These are phyloP conservation scores for Plasmodiophora brassicae DNA, from an alignment of 208 protist species.

Conservation along the genomic window DNA sequence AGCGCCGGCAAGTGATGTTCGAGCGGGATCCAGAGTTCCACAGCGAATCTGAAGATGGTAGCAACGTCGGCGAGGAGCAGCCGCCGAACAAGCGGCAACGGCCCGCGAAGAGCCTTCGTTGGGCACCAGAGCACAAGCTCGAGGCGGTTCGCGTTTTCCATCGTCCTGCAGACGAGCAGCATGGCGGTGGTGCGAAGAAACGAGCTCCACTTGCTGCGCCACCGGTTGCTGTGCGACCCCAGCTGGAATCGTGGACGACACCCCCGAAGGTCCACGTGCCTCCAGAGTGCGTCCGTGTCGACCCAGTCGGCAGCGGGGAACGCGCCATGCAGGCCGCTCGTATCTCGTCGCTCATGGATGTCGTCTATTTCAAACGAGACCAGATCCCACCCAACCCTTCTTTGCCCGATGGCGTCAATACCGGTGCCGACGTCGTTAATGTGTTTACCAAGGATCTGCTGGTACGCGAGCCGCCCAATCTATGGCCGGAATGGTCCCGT, in stretches of 20 bases:
- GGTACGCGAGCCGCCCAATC: not conserved
- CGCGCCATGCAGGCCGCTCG: not conserved
- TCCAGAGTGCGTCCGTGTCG: too few relatives aligned
- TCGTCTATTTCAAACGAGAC: constrained; percentile 22
- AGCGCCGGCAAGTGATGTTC: not conserved
- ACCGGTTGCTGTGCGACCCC: too few relatives aligned
- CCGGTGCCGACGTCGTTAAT: not conserved
- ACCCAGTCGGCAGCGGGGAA: not conserved
- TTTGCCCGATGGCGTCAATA: not conserved
- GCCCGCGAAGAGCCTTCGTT: not conserved
- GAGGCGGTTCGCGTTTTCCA: not conserved
- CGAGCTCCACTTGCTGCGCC: too few relatives aligned
- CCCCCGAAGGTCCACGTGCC: too few relatives aligned
- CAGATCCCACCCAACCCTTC: not conserved
- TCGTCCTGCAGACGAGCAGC: not conserved
- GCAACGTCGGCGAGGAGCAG: not conserved
- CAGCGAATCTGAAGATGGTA: too few relatives aligned
- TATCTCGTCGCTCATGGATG: not conserved
- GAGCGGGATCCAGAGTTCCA: not conserved
- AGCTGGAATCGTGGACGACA: too few relatives aligned
- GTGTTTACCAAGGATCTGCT: not conserved
- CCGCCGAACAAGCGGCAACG: not conserved
- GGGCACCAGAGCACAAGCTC: not conserved
- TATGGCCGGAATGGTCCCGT: not conserved
- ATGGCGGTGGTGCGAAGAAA: not conserved